A percentile compares a stretch with the other conserved stretches of the same genome.
These are phyloP conservation scores for Trichophyton schoenleinii DNA, from an alignment of 2,329 filamentous ascomycete genomes.

Conservation along the genomic window DNA sequence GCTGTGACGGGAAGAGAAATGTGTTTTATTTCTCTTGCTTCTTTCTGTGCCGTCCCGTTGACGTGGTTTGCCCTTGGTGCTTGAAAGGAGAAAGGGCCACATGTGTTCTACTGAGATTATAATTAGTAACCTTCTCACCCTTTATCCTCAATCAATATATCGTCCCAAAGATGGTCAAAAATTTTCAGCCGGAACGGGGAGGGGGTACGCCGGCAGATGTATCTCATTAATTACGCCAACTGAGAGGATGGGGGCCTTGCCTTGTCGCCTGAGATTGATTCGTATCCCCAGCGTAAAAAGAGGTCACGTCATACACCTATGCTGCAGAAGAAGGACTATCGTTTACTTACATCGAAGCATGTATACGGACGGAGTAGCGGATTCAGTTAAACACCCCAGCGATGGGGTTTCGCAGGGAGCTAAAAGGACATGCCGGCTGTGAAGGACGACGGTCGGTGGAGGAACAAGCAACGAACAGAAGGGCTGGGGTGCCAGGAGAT, in stretches of 20 bases:
- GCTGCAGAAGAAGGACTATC: too few species aligned
- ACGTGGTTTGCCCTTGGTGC: neutral
- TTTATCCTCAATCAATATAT: neutral
- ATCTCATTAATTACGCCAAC: neutral
- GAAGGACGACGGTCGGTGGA: neutral
- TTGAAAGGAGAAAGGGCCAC: neutral
- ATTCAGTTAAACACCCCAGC: neutral
- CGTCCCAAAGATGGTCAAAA: neutral
- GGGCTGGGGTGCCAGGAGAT: neutral
- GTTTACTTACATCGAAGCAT: neutral
- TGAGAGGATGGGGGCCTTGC: neutral
- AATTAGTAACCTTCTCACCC: neutral
- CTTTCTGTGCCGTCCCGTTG: neutral
- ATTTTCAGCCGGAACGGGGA: neutral
- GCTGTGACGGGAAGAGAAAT: neutral
- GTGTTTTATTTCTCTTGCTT: neutral
- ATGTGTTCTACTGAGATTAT: neutral
- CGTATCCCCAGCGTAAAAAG: neutral
- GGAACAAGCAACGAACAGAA: neutral
- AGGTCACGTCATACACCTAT: neutral
- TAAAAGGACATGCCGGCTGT: neutral
- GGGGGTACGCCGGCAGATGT: neutral
- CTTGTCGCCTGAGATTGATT: conserved; percentile 2
- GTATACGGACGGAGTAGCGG: conserved; percentile 1
- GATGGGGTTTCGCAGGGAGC: conserved; percentile 2